Evolutionary conservation across 768 basidiomycete species (phyloP).

Genomic region (Trametes gibbosa): DNA sequence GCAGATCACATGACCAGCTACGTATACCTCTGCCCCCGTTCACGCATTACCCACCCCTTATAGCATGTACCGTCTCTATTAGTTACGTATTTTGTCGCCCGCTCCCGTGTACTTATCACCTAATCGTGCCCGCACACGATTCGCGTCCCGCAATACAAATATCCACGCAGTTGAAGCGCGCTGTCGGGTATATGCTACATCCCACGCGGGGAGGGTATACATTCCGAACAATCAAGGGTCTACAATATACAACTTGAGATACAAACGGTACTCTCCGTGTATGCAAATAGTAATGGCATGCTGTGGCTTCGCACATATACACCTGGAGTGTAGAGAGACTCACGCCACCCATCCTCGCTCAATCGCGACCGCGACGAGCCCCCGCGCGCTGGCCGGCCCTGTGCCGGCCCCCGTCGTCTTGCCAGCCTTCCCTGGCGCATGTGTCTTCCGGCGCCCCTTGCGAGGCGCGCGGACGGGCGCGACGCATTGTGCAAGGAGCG

Average conservation of each 20-base stretch:
- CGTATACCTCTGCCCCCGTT: background rate
- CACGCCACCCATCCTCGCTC: slow-evolving; percentile 59
- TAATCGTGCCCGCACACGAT: background rate
- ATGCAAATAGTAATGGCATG: background rate
- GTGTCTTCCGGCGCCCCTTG: slow-evolving; percentile 39
- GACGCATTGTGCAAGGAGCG: slow-evolving; percentile 49
- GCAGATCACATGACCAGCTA: too few species aligned
- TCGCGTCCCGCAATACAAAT: background rate
- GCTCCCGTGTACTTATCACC: background rate
- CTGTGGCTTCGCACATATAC: background rate
- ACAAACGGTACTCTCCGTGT: background rate
- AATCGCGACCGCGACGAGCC: slow-evolving; percentile 59
- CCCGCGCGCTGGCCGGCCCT: slow-evolving; percentile 44
- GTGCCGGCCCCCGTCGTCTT: background rate
- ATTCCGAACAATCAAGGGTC: background rate
- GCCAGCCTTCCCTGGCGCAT: slow-evolving; percentile 20
- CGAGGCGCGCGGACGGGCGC: slow-evolving; percentile 34
- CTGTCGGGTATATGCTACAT: slow-evolving; percentile 1
- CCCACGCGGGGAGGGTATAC: background rate
- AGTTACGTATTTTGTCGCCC: background rate
- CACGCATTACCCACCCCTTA: background rate
- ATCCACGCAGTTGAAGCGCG: background rate
- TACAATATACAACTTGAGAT: background rate
- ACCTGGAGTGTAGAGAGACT: background rate
- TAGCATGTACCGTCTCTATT: slow-evolving; percentile 1